These are phyloP conservation scores for Apophysomyces ossiformis DNA, from an alignment of 371 early-diverging fungal genomes.

Conservation along the genomic window DNA sequence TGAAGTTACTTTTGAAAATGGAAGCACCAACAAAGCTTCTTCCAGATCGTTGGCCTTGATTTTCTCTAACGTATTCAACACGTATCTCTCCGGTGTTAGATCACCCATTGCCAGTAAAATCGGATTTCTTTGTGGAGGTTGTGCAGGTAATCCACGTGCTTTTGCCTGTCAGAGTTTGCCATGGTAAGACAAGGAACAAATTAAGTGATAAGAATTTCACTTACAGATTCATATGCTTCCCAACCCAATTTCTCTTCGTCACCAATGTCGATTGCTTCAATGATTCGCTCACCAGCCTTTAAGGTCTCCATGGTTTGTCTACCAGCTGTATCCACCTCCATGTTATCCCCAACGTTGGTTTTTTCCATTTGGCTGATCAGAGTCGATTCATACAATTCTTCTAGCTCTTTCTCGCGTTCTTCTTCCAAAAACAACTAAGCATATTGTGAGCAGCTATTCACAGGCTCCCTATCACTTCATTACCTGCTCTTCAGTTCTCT, in stretches of 20 bases:
- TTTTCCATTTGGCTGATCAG: slow-evolving; percentile 72
- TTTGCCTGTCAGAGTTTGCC: slow-evolving; percentile 39
- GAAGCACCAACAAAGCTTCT: slow-evolving; percentile 86
- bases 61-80: slow-evolving; percentile 74
- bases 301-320: slow-evolving; percentile 88
- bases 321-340: slow-evolving; percentile 78
- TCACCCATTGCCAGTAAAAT: slow-evolving; percentile 75
- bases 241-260: slow-evolving; percentile 79
- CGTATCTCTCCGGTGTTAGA: slow-evolving; percentile 78
- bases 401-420: slow-evolving; percentile 93
- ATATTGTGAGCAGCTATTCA: background rate
- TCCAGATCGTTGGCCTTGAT: slow-evolving; percentile 87
- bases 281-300: slow-evolving; percentile 90
- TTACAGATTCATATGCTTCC: slow-evolving; percentile 63
- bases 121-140: slow-evolving; percentile 69
- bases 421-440: slow-evolving; percentile 86
- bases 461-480: background rate
- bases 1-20: slow-evolving; percentile 77
- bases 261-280: slow-evolving; percentile 89
- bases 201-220: background rate
- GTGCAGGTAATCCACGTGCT: slow-evolving; percentile 51
- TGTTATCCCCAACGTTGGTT: slow-evolving; percentile 56
- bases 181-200: background rate
- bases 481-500: slow-evolving; percentile 92
- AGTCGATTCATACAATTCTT: slow-evolving; percentile 83